Evolutionary conservation across 192 early-diverging fungal genomes (phyloP).

Genomic region (Entomortierella chlamydospora): DNA sequence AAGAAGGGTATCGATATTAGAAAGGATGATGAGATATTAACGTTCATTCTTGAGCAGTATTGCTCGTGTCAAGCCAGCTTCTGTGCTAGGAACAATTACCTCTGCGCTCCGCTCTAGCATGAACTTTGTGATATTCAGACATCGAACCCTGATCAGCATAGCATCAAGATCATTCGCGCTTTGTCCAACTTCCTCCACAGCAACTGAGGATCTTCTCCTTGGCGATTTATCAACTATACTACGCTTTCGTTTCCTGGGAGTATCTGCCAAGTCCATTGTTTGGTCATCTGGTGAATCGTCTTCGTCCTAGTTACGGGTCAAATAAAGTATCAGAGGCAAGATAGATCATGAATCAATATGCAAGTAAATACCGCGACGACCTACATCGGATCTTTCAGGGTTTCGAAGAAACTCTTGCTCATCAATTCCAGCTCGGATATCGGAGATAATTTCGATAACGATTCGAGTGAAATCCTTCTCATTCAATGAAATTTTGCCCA

Average conservation of each 20-base stretch:
- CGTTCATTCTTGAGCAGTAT: too few species aligned
- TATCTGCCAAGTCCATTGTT: constrained; percentile 32
- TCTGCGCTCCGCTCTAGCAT: constrained; percentile 77
- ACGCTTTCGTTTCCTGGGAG: constrained; percentile 54
- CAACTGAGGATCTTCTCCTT: constrained; percentile 18
- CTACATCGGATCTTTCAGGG: constrained; percentile 40
- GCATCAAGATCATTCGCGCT: constrained; percentile 59
- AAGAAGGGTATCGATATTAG: too few species aligned
- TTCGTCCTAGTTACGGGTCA: constrained; percentile 12
- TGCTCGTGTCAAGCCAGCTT: too few species aligned
- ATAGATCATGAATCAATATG: not conserved
- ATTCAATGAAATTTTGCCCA: constrained; percentile 79
- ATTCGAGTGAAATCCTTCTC: constrained; percentile 90
- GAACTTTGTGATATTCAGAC: constrained; percentile 75
- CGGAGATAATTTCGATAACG: constrained; percentile 81
- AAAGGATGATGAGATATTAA: too few species aligned
- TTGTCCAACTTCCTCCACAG: constrained; percentile 36
- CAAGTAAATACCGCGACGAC: too few species aligned
- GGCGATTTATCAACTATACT: constrained; percentile 40
- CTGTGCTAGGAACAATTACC: too few species aligned
- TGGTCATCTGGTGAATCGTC: constrained; percentile 45
- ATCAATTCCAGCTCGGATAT: constrained; percentile 71
- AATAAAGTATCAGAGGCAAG: not conserved
- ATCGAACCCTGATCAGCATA: constrained; percentile 68
- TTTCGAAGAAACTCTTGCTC: constrained; percentile 48